Evolutionary conservation across 768 basidiomycete species (phyloP).

Genomic region (Lactifluus rugatus): DNA sequence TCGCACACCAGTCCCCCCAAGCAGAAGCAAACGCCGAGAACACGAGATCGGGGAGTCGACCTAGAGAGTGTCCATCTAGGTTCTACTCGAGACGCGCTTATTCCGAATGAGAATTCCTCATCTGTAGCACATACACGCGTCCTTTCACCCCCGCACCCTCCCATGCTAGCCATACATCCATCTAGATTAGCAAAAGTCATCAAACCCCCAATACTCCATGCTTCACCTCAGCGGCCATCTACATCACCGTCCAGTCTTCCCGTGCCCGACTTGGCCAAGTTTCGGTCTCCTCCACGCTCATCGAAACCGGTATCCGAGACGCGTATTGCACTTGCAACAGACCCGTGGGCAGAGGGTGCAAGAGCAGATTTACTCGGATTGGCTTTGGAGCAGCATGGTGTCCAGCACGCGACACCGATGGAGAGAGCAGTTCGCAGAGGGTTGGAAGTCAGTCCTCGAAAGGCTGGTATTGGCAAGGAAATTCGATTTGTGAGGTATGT

Average conservation of each 20-base stretch:
- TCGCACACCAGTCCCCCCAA: background rate
- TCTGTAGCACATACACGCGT: background rate
- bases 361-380: conserved; percentile 44
- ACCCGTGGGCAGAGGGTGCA: conserved; percentile 42
- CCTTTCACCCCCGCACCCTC: background rate
- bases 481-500: conserved; percentile 40
- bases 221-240: conserved; percentile 1
- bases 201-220: background rate
- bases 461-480: conserved; percentile 33
- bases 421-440: conserved; percentile 39
- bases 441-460: conserved; percentile 49
- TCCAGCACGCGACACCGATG: conserved; percentile 28
- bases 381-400: conserved; percentile 39
- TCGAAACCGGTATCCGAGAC: conserved; percentile 44
- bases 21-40: background rate
- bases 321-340: conserved; percentile 41
- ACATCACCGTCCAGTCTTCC: conserved; percentile 6
- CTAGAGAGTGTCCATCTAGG: background rate
- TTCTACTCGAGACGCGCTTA: background rate
- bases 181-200: background rate
- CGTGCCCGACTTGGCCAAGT: background rate
- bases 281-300: background rate
- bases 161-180: background rate
- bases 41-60: background rate
- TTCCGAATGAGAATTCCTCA: too few relatives aligned